Evolutionary conservation across 768 basidiomycete genomes (phyloP), one percentile per base, ranked within the genome.

Genomic region (Mycena polygramma): DNA sequence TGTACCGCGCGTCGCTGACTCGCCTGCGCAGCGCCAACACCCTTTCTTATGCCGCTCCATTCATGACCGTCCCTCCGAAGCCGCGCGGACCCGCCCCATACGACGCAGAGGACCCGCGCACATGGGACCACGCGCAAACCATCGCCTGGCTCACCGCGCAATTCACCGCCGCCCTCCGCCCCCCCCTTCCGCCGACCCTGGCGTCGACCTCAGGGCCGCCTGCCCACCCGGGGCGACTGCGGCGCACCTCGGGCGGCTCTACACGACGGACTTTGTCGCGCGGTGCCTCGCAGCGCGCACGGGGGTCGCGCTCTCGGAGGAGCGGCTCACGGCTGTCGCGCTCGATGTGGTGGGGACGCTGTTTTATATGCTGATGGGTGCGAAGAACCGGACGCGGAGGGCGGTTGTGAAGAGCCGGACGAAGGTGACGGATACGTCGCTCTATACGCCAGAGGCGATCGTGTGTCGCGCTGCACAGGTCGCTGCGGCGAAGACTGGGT

Each of bases 381-480:
- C 45, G 45, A 46, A 46, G 45, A 46, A 46, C 19, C 45, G 45
- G 45, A 46, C 45, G 17, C 14, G 45, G 45, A 46, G 19, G 45
- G 45, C 45, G 45, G 19, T 46, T 19, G 17, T 46, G 17, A 14
- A 46, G 45, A 46, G 45, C 19, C 26, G 52, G 26, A 53, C 26
- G 15, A 26, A 24, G 52, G 52, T 35, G 13, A 35, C 52, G 52
- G 52, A 53, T 53, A 53, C 30, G 52, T 53, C 52, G 52, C 52
- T 53, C 1, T 24, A 53, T 30, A 30, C 52, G 10, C 13, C 24
- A 1, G 26, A 53, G 52, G 52, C 52, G n/a, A 53, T 24, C 17
- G 52, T 24, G 5, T 24, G 52, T 7, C 52, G 52, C 24, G 52
- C 52, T 15, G 26, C 26, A 17, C 52, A 35, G 52, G 24, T 53